Evolutionary conservation across 345 rosid genomes (phyloP).

Genomic region (Alliaria petiolata): DNA sequence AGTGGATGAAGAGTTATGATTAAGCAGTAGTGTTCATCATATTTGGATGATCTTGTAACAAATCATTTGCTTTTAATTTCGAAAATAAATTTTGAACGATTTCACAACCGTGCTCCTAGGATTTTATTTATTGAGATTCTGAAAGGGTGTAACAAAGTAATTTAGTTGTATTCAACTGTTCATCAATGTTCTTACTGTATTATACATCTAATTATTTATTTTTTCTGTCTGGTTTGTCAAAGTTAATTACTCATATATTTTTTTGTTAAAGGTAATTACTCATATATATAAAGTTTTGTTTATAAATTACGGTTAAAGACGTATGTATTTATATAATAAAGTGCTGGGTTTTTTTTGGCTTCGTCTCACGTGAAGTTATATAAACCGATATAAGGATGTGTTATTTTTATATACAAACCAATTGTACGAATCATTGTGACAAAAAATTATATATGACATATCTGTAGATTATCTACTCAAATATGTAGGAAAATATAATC

Average conservation of each 20-base stretch:
- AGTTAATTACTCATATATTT: not conserved
- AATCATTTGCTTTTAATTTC: not conserved
- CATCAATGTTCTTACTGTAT: too few relatives aligned
- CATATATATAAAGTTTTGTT: too few relatives aligned
- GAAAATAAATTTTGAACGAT: not conserved
- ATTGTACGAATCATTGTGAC: not conserved
- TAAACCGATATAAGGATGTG: not conserved
- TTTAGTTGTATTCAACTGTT: too few relatives aligned
- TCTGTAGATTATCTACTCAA: not conserved
- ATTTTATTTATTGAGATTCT: too few relatives aligned
- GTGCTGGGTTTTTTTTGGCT: not conserved
- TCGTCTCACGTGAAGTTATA: not conserved
- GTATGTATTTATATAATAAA: too few relatives aligned
- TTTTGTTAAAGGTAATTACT: too few relatives aligned
- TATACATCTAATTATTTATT: too few relatives aligned
- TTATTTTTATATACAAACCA: not conserved
- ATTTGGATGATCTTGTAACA: not conserved
- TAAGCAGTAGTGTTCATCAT: not conserved
- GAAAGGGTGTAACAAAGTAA: too few relatives aligned
- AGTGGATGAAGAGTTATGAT: constrained; percentile 6
- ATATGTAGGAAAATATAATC: not conserved
- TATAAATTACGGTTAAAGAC: too few relatives aligned
- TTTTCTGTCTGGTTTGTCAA: not conserved
- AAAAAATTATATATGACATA: not conserved
- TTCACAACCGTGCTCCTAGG: not conserved